A percentile compares a stretch with the other conserved stretches of the same genome.
These are phyloP conservation scores for Candida sp. DNA, from an alignment of 1,139 yeast species.

Conservation along the genomic window DNA sequence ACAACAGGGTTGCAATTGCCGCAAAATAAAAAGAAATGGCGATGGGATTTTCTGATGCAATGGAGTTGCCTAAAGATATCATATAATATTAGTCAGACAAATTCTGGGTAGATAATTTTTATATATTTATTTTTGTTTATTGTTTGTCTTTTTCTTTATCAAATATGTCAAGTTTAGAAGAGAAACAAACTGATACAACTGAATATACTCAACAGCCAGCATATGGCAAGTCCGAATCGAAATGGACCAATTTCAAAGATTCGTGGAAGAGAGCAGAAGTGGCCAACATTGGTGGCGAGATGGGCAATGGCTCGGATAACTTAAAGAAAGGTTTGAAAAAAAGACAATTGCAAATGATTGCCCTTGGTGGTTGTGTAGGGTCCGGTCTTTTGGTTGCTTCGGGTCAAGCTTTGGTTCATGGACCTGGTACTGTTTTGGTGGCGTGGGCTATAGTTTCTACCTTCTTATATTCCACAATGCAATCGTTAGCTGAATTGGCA, in stretches of 20 bases:
- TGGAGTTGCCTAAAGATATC: background rate
- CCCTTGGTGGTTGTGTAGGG: slow-evolving; percentile 39
- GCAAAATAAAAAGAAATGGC: background rate
- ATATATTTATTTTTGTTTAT: background rate
- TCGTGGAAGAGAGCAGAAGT: slow-evolving; percentile 30
- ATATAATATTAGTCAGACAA: too few species aligned
- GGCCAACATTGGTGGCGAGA: slow-evolving; percentile 3
- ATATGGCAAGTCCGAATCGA: slow-evolving; percentile 1
- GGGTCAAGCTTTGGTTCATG: slow-evolving; percentile 33
- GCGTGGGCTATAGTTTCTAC: slow-evolving; percentile 43
- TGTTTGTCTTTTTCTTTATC: background rate
- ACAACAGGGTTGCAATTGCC: background rate
- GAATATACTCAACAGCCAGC: background rate
- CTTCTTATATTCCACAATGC: slow-evolving; percentile 62
- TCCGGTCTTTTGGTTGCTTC: slow-evolving; percentile 34
- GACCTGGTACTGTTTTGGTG: slow-evolving; percentile 36
- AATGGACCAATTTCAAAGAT: slow-evolving; percentile 26
- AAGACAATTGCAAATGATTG: slow-evolving; percentile 35
- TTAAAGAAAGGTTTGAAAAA: slow-evolving; percentile 28
- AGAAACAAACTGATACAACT: background rate
- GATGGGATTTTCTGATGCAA: background rate
- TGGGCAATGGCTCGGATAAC: slow-evolving; percentile 8
- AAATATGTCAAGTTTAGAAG: background rate
- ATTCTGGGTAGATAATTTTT: background rate
- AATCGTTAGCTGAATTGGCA: slow-evolving; percentile 66